Base-by-base conservation (phyloP, 2,329 filamentous ascomycete genomes). In the Aaosphaeria arxii region DNA sequence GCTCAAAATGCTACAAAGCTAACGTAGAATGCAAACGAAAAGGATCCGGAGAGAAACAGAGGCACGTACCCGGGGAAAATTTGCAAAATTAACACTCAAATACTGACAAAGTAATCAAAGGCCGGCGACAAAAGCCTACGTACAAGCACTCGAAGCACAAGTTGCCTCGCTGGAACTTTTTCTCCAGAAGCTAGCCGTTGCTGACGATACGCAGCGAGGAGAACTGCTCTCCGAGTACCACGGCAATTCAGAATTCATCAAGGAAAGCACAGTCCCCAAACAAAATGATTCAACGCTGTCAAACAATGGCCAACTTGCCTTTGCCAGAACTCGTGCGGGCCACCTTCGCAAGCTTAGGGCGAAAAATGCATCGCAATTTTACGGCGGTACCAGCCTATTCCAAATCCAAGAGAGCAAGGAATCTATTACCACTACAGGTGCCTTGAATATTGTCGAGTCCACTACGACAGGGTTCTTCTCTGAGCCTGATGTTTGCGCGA, bases 381-480 rank as follows among this genome's bases (percentile, higher is more conserved):
- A 75, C 57, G 76, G 76, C 6, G 70, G 74, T 11, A 77, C 75
- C 11, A 77, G 75, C 51, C 67, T 76, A 13, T 75, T 77, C 49
- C 74, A 71, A 30, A 67, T 70, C 24, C 43, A 43, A 11, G 6
- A 32, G 11, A 51, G 50, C 17, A n/a, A 42, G 46, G 31, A 46
- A 42, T 28, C 42, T 45, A 30, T 46, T 46, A 24, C 17, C 17
- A 24, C 17, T 24, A 24, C 17, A 24, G 17, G 17, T 24, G 49
- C 44, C 46, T 36, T 41, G 50, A 74, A 62, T 29, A 6, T 74
- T 4, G 70, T 75, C 29, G 73, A 77, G 44, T 70, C 75, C 33
- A 36, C 9, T 36, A 13, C 33, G 13, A 36, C 33, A 36, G 9
- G 9, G 13, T 13, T 13, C 9, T 11, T 13, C 9, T 36, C 33